Evolutionary conservation across 768 basidiomycete species (phyloP).

Genomic region (Russula foetens): DNA sequence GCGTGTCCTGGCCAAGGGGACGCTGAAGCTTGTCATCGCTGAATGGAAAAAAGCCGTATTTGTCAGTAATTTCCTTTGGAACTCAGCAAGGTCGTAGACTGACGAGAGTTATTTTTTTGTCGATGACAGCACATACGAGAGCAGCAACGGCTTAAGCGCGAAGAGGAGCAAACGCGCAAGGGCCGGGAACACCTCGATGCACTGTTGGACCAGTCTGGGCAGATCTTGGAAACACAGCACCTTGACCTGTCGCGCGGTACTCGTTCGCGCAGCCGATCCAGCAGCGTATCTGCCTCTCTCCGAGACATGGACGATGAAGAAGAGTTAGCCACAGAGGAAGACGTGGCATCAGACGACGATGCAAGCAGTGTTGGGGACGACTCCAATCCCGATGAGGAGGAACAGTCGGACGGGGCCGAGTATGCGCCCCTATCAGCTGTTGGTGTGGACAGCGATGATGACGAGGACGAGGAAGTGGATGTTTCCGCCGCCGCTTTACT

Average conservation of each 20-base stretch:
- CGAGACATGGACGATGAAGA: slow-evolving; percentile 17
- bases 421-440: background rate
- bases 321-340: slow-evolving; percentile 21
- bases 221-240: slow-evolving; percentile 79
- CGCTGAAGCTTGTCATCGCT: slow-evolving; percentile 56
- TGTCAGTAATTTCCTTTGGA: slow-evolving; percentile 37
- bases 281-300: slow-evolving; percentile 28
- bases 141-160: slow-evolving; percentile 49
- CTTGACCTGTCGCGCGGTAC: slow-evolving; percentile 52
- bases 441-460: slow-evolving; percentile 31
- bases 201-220: slow-evolving; percentile 82
- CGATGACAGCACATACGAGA: slow-evolving; percentile 59
- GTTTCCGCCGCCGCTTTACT: slow-evolving; percentile 3
- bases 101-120: background rate
- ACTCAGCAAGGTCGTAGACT: background rate
- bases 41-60: slow-evolving; percentile 89
- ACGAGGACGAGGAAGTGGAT: slow-evolving; percentile 32
- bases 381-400: slow-evolving; percentile 15
- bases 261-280: slow-evolving; percentile 48
- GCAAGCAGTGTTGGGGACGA: slow-evolving; percentile 21
- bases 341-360: slow-evolving; percentile 23
- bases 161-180: slow-evolving; percentile 69
- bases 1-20: slow-evolving; percentile 59
- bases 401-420: slow-evolving; percentile 23
- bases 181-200: slow-evolving; percentile 86